Evolutionary conservation across 2,329 filamentous ascomycete species (phyloP).

Genomic region (Aureobasidium leucospermi): DNA sequence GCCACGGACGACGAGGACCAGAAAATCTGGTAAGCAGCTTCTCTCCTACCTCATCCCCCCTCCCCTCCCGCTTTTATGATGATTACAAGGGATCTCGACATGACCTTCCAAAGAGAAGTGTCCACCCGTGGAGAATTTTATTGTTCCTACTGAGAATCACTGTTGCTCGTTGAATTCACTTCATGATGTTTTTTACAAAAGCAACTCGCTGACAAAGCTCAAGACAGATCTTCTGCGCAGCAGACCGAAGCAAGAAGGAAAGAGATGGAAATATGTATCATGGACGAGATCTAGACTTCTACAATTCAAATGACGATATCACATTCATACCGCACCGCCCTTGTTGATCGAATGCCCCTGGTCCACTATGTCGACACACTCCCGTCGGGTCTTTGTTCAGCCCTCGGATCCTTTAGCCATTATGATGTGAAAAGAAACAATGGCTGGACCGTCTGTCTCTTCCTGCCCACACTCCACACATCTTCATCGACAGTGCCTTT

Average conservation of each 20-base stretch:
- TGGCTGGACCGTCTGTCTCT: no score
- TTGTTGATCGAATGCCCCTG: no score
- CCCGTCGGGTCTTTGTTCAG: no score
- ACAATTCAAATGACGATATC: not conserved
- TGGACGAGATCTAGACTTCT: not conserved
- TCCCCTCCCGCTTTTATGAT: not conserved
- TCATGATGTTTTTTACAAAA: not conserved
- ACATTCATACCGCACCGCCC: no score
- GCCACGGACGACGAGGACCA: not conserved
- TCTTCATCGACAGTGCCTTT: no score
- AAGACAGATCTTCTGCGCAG: not conserved
- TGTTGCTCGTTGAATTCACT: not conserved
- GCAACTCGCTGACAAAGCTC: not conserved
- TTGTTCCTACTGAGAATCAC: slow-evolving; percentile 3
- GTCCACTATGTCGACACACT: no score
- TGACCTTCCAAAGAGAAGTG: not conserved
- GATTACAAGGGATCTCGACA: slow-evolving; percentile 8
- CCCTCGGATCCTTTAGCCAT: no score
- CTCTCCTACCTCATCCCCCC: slow-evolving; percentile 8
- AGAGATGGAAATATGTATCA: not conserved
- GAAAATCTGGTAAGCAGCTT: not conserved
- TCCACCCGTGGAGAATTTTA: not conserved
- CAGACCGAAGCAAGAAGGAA: not conserved
- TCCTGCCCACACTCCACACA: no score
- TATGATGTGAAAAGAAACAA: no score